Conservation (phyloP, 345 rosid species). For the Sisymbrium irio region DNA sequence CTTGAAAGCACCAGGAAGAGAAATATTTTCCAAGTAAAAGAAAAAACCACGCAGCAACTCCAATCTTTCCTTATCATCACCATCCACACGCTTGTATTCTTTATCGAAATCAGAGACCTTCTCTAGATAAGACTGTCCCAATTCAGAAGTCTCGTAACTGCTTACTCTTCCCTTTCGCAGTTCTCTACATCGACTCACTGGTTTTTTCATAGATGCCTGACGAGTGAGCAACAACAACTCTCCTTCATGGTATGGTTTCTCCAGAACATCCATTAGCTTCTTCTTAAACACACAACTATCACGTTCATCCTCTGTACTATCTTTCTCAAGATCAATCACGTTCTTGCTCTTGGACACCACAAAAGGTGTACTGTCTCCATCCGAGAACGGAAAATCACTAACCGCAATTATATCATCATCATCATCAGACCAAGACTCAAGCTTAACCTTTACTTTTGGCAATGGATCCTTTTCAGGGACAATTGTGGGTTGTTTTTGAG, state of each 20-base stretch:
- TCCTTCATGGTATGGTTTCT: conserved; percentile 13
- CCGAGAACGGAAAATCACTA: conserved; percentile 17
- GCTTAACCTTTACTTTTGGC: conserved; percentile 17
- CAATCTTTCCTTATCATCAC: conserved; percentile 16
- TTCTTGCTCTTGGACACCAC: conserved; percentile 25
- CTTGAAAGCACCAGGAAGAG: conserved; percentile 27
- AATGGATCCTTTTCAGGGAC: background rate
- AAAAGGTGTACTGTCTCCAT: conserved; percentile 20
- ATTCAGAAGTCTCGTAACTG: background rate
- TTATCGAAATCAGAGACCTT: conserved; percentile 17
- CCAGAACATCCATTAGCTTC: conserved; percentile 2
- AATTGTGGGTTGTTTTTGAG: background rate
- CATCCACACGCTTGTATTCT: conserved; percentile 18
- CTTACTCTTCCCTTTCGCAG: conserved; percentile 27
- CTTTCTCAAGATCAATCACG: conserved; percentile 24
- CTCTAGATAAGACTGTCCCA: conserved; percentile 24
- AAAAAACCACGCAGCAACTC: conserved; percentile 33
- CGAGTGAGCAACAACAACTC: conserved; percentile 16
- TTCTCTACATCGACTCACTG: conserved; percentile 23
- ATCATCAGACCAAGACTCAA: conserved; percentile 16
- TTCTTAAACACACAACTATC: background rate
- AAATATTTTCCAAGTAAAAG: conserved; percentile 28
- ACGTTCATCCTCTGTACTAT: background rate
- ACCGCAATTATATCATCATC: conserved; percentile 16
- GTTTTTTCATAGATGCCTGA: conserved; percentile 2